These are phyloP conservation scores for Calonectria honghensis DNA, from an alignment of 2,329 filamentous ascomycete genomes.

Conservation along the genomic window DNA sequence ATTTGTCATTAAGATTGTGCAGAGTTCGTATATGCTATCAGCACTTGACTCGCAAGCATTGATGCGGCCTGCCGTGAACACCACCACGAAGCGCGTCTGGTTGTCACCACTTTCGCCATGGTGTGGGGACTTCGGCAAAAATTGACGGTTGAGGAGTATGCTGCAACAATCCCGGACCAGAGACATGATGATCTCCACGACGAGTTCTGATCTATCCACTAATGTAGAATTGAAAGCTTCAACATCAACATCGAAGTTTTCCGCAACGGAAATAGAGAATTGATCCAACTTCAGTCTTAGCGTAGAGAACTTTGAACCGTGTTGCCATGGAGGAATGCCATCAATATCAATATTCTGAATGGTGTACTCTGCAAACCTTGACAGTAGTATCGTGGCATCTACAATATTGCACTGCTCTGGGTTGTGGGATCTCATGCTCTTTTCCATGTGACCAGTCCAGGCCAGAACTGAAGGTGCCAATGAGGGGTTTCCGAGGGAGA, in stretches of 20 bases:
- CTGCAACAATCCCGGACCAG: slow-evolving; percentile 20
- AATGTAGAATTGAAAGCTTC: background rate
- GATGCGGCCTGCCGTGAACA: background rate
- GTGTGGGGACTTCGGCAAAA: background rate
- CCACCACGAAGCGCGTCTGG: background rate
- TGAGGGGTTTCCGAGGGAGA: background rate
- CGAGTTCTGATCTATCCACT: background rate
- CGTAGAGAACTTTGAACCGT: background rate
- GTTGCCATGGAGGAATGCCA: background rate
- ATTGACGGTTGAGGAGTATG: slow-evolving; percentile 12
- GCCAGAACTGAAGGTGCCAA: background rate
- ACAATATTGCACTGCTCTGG: background rate
- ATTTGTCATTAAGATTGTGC: slow-evolving; percentile 5
- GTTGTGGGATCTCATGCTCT: background rate
- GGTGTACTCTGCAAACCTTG: background rate
- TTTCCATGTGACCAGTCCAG: background rate
- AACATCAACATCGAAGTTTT: slow-evolving; percentile 5
- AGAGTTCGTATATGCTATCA: slow-evolving; percentile 23
- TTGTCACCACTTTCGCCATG: background rate
- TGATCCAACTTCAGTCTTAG: slow-evolving; percentile 11
- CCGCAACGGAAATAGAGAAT: background rate
- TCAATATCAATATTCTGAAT: background rate
- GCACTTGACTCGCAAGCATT: slow-evolving; percentile 20
- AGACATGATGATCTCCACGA: background rate
- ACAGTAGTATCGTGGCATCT: background rate